phyloP scores from a whole-genome alignment of 148 eudicot species.

The Nepenthes mirabilis region DNA sequence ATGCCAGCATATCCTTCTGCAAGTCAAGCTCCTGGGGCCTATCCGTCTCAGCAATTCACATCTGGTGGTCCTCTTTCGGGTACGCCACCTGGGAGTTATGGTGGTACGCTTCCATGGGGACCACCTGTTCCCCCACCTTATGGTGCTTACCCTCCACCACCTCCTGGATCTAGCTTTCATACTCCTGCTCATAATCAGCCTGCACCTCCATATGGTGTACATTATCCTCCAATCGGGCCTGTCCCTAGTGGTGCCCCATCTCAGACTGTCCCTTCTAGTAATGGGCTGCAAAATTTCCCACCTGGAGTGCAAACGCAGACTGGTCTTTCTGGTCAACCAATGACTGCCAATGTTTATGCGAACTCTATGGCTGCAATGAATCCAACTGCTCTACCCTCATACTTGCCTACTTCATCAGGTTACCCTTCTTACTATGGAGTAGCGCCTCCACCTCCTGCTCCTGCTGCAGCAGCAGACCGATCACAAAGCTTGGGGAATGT shows the following conservation, averaged over 20 bases:
- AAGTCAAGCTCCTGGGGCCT: slow-evolving; percentile 36
- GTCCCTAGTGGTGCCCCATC: slow-evolving; percentile 31
- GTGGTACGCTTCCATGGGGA: slow-evolving; percentile 72
- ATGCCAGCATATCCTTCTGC: slow-evolving; percentile 37
- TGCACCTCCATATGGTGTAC: slow-evolving; percentile 45
- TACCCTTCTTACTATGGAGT: slow-evolving; percentile 57
- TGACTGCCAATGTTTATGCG: slow-evolving; percentile 35
- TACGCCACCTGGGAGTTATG: slow-evolving; percentile 40
- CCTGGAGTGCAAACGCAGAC: slow-evolving; percentile 60
- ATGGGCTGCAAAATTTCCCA: slow-evolving; percentile 36
- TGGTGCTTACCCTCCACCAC: slow-evolving; percentile 56
- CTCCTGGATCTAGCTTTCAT: slow-evolving; percentile 52
- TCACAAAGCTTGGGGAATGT: slow-evolving; percentile 44
- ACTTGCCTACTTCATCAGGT: slow-evolving; percentile 37
- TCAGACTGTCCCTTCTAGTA: slow-evolving; percentile 34
- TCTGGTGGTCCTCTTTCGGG: slow-evolving; percentile 41
- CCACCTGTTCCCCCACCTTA: slow-evolving; percentile 52
- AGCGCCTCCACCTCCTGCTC: slow-evolving; percentile 57
- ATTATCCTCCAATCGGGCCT: slow-evolving; percentile 37
- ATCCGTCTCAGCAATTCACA: slow-evolving; percentile 59
- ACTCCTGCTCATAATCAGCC: slow-evolving; percentile 42
- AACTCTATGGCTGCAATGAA: slow-evolving; percentile 22
- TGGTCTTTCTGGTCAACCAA: slow-evolving; percentile 25
- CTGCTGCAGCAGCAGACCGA: slow-evolving; percentile 29
- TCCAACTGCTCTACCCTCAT: slow-evolving; percentile 34